Conservation (phyloP, 2,329 filamentous ascomycete species). For the Diaporthe velutina region DNA sequence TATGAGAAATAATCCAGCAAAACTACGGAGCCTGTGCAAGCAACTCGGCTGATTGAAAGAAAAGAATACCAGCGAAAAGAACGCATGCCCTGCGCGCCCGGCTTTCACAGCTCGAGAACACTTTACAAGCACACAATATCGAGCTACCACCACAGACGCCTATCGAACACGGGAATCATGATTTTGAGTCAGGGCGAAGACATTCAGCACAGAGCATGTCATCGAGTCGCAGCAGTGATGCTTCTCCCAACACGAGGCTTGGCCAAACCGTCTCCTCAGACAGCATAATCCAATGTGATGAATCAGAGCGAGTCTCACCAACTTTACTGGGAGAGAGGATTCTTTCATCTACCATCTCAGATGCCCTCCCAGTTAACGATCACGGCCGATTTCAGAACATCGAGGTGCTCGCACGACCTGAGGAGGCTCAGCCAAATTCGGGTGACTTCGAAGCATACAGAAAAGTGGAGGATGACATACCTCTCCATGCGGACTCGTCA, state of each 20-base stretch:
- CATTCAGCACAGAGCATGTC: not conserved
- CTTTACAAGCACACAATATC: not conserved
- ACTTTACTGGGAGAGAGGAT: not conserved
- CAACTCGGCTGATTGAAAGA: not conserved
- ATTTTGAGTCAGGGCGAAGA: too few relatives aligned
- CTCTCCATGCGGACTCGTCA: not conserved
- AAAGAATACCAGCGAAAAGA: not conserved
- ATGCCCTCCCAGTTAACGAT: not conserved
- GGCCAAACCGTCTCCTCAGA: not conserved
- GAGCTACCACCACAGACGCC: constrained; percentile 1
- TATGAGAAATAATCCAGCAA: not conserved
- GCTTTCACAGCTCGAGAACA: not conserved
- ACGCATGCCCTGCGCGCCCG: not conserved
- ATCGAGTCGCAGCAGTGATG: not conserved
- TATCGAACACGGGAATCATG: not conserved
- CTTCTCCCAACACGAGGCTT: not conserved
- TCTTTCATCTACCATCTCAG: too few relatives aligned
- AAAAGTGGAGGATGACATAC: not conserved
- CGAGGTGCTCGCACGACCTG: not conserved
- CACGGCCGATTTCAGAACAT: too few relatives aligned
- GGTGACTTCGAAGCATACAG: not conserved
- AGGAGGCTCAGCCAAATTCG: too few relatives aligned
- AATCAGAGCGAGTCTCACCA: not conserved
- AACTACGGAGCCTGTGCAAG: not conserved
- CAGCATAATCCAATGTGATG: not conserved